These are phyloP conservation scores for Aureobasidium musti DNA, from an alignment of 2,329 filamentous ascomycete genomes.

Conservation along the genomic window DNA sequence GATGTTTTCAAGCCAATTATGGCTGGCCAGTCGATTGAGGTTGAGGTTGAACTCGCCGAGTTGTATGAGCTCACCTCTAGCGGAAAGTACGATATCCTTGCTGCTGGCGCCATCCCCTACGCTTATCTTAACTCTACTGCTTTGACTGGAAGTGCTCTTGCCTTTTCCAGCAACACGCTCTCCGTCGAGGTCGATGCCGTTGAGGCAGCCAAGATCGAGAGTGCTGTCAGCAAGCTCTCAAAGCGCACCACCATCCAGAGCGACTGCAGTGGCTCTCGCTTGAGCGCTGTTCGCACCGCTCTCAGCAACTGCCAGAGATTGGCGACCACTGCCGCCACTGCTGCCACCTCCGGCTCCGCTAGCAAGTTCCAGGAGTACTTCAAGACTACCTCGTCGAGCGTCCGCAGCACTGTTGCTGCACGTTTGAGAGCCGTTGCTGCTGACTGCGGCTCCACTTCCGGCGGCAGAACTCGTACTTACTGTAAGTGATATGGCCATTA, in stretches of 20 bases:
- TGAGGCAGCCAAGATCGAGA: conserved; percentile 54
- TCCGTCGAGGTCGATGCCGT: conserved; percentile 59
- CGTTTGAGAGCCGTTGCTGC: conserved; percentile 56
- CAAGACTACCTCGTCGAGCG: conserved; percentile 56
- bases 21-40: conserved; percentile 53
- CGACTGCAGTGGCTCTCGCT: conserved; percentile 57
- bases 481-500: conserved; percentile 46
- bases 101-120: conserved; percentile 59
- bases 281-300: conserved; percentile 52
- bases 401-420: conserved; percentile 54
- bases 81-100: conserved; percentile 59
- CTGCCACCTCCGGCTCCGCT: conserved; percentile 53
- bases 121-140: conserved; percentile 55
- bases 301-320: conserved; percentile 58
- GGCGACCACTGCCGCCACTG: conserved; percentile 55
- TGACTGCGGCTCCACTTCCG: conserved; percentile 57
- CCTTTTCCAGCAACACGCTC: conserved; percentile 62
- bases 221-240: conserved; percentile 46
- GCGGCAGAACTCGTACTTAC: conserved; percentile 56
- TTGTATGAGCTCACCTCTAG: conserved; percentile 55
- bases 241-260: conserved; percentile 57
- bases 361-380: conserved; percentile 63
- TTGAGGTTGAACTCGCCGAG: conserved; percentile 58
- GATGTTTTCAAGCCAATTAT: conserved; percentile 55
- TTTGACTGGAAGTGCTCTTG: conserved; percentile 55